Evolutionary conservation across 2,329 filamentous ascomycete genomes (phyloP).

Genomic region (Cladobotryum mycophilum): DNA sequence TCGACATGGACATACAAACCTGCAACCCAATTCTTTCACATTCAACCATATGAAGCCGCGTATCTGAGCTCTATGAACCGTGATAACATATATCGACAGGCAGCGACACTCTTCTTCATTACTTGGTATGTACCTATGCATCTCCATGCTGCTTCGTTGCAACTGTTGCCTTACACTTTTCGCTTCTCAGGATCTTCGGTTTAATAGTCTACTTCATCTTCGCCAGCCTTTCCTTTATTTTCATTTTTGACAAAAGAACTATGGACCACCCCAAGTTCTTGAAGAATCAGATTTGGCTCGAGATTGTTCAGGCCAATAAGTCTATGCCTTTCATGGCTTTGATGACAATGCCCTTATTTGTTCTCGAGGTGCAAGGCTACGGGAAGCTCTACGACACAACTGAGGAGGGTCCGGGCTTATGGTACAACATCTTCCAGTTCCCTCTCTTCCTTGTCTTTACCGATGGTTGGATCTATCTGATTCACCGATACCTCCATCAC

Average conservation of each 20-base stretch:
- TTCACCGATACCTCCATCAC: constrained; percentile 80
- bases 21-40: constrained; percentile 60
- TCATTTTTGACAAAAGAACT: constrained; percentile 88
- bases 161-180: background rate
- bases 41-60: constrained; percentile 68
- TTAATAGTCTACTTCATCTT: constrained; percentile 78
- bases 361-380: constrained; percentile 76
- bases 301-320: constrained; percentile 72
- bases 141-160: background rate
- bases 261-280: constrained; percentile 89
- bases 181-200: constrained; percentile 67
- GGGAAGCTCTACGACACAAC: constrained; percentile 81
- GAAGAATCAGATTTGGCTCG: constrained; percentile 82
- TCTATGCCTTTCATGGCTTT: constrained; percentile 79
- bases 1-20: constrained; percentile 66
- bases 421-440: constrained; percentile 79
- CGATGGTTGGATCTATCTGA: constrained; percentile 87
- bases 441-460: constrained; percentile 84
- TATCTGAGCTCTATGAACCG: constrained; percentile 72
- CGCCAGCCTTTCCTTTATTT: constrained; percentile 74
- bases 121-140: constrained; percentile 63
- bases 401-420: constrained; percentile 65
- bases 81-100: constrained; percentile 72
- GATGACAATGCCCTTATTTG: constrained; percentile 74
- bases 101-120: constrained; percentile 70